phyloP scores from a whole-genome alignment of 176 grass and related monocot genomes.

The Puccinellia tenuiflora region DNA sequence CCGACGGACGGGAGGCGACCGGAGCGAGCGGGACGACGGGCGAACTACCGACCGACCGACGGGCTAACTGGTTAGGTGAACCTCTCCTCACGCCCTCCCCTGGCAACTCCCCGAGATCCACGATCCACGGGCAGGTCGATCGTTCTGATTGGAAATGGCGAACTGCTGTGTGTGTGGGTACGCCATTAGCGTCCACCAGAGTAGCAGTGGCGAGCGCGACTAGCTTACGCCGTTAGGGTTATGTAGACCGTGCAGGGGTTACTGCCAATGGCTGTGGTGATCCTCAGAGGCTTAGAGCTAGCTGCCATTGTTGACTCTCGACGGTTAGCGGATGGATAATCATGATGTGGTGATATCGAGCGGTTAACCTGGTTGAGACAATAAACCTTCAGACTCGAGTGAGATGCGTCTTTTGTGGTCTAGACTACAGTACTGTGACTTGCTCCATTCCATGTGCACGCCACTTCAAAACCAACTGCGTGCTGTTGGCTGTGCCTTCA shows the following conservation, averaged over 20 bases:
- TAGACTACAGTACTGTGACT: background rate
- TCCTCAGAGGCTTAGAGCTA: background rate
- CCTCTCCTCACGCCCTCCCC: background rate
- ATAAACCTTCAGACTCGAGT: background rate
- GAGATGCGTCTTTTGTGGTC: background rate
- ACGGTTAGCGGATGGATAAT: background rate
- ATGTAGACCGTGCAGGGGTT: background rate
- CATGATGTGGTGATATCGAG: background rate
- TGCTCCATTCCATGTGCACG: background rate
- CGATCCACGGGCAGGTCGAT: background rate
- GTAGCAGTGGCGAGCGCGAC: background rate
- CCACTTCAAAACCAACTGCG: background rate
- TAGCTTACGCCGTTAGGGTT: background rate
- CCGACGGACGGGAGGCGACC: background rate
- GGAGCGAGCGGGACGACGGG: background rate
- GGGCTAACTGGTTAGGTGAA: background rate
- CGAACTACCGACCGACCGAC: background rate
- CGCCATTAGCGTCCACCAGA: background rate
- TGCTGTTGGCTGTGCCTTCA: background rate
- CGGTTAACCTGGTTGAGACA: background rate
- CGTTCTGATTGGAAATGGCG: background rate
- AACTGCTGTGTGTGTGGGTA: background rate
- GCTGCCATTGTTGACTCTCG: background rate
- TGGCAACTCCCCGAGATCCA: background rate
- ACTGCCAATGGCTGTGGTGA: background rate